Percentiles rank a stretch among this genome's conserved stretches.
Conservation (phyloP, 208 protist genomes). For the Trypanosoma lewisi region DNA sequence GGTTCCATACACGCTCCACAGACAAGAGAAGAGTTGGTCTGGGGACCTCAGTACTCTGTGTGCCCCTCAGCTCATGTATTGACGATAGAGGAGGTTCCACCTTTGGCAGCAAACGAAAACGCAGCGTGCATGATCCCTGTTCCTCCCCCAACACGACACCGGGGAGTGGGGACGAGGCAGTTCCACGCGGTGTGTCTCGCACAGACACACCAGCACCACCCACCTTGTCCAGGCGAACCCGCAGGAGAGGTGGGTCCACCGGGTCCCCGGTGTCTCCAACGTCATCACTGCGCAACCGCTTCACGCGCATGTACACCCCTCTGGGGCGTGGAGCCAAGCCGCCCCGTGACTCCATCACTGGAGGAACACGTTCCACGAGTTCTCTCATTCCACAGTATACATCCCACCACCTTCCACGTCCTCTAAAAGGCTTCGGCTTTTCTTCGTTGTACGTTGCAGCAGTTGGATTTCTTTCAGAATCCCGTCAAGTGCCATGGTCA, state of each 20-base stretch:
- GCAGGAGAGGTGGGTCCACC: conserved; percentile 15
- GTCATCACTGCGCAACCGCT: conserved; percentile 2
- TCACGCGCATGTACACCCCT: conserved; percentile 21
- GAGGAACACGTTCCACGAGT: background rate
- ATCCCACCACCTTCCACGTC: conserved; percentile 1
- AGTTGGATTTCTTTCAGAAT: too few species aligned
- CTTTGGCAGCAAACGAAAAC: conserved; percentile 12
- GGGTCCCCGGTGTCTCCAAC: background rate
- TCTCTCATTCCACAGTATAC: conserved; percentile 1
- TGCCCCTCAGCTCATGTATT: background rate
- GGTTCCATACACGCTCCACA: conserved; percentile 25
- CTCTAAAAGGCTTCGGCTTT: background rate
- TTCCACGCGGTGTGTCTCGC: background rate
- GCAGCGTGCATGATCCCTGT: background rate
- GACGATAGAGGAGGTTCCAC: background rate
- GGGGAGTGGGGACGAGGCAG: background rate
- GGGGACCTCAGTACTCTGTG: background rate
- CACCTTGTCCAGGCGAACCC: conserved; percentile 9
- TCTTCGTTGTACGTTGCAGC: background rate
- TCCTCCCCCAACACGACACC: background rate
- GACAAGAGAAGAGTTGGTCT: conserved; percentile 2
- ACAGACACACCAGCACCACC: background rate
- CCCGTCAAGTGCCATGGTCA: too few species aligned
- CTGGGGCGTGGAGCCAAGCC: background rate
- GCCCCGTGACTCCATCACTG: background rate